Conservation (phyloP, 306 rosid species). For the Rosa persica region DNA sequence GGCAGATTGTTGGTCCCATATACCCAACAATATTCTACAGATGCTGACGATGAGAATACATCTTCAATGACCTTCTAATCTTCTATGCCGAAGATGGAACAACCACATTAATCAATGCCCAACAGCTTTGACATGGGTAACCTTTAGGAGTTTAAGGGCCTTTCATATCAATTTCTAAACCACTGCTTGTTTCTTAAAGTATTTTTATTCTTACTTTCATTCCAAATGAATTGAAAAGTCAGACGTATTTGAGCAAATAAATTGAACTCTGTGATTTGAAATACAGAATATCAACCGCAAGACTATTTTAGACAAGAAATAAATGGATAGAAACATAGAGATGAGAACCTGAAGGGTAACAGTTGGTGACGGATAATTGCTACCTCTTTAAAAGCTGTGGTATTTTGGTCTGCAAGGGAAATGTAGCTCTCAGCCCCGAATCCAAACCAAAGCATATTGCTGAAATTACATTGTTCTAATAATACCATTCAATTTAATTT, state of each 20-base stretch:
- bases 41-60: background rate
- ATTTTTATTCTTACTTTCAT: too few relatives aligned
- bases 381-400: slow-evolving; percentile 90
- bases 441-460: background rate
- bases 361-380: slow-evolving; percentile 85
- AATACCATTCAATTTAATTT: background rate
- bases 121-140: background rate
- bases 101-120: background rate
- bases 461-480: background rate
- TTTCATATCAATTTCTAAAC: background rate
- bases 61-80: background rate
- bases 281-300: background rate
- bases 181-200: background rate
- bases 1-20: background rate
- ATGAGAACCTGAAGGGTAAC: slow-evolving; percentile 39
- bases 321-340: background rate
- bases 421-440: slow-evolving; percentile 7
- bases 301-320: background rate
- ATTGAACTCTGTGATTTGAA: too few relatives aligned
- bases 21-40: background rate
- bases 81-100: background rate
- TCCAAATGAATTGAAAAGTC: too few relatives aligned
- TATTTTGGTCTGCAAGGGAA: slow-evolving; percentile 71
- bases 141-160: background rate
- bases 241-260: too few relatives aligned